Base-by-base conservation (phyloP, 2,329 filamentous ascomycete genomes). In the Ophiostoma perfectum region DNA sequence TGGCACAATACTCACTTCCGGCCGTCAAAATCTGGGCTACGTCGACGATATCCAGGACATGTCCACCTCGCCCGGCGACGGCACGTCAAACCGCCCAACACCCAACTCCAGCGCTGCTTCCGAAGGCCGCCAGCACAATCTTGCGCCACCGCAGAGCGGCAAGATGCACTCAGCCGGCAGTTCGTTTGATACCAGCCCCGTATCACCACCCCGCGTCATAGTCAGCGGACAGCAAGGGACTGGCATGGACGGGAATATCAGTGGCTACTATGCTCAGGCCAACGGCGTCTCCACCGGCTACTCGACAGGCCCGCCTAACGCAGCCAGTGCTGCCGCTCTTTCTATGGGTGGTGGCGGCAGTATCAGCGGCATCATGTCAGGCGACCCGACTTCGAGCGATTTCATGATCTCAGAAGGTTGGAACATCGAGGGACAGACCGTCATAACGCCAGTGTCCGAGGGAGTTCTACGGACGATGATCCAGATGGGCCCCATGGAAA, bases 401-500 rank as follows among this genome's bases (percentile, higher is more conserved):
- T 86, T 81, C 68, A 76, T 77, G 12, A 78, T 84, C 68, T 73
- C 81, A 2, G 76, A 75, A 52, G 79, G 78, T 3, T 85, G 85
- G 84, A 76, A 44, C 63, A 73, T 81, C 44, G 73, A 77, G 27
- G 79, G 63, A 4, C 41, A 81, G 66, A 70, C 79, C 18, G 81
- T 80, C 8, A 83, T 86, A 78, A 83, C 83, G 27, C 83, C 83
- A 5, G 81, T 86, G 14, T 81, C 84, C 0, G 85, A 88, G 65
- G 84, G 85, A 0, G 81, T 88, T 60, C 76, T 88, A 64, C 79
- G 83, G 69, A 82, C 84, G 8, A 76, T 88, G 68, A 85, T 87
- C 81, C 83, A 81, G 67, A 82, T 87, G 78, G 83, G 82, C 7
- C 80, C 84, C 0, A 85, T 88, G 81, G 85, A 88, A 71, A 81